Evolutionary conservation across 1,284 basidiomycete genomes (phyloP), one percentile per base, ranked within the genome.

Genomic region (Ustilago loliicola): DNA sequence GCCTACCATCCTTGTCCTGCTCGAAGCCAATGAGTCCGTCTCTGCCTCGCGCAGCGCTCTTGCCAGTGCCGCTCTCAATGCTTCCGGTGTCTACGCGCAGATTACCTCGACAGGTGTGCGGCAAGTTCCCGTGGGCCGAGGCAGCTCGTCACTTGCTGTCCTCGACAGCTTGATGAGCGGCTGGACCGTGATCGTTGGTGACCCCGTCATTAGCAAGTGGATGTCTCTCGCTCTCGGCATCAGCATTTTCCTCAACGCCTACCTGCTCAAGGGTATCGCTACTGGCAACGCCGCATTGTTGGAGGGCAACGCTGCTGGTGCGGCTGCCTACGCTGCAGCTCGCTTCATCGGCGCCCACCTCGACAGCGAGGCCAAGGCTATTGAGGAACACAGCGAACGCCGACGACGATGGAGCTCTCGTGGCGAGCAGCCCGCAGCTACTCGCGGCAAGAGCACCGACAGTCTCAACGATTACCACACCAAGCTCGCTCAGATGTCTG

Each of bases 101-200:
- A 57, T 60, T 21, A 57, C 65, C 1, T 71, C 76, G 17, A 36
- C 64, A 2, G 65, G 67, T 13, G 60, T 60, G 13, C 72, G 69
- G 1, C 62, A 68, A 13, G 61, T 69, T 5, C 59, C 66, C 2
- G 61, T 70, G 21, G 66, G 72, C n/a, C 61, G 72, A 10, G 66
- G 58, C 27, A 71, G 64, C 65, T 77, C 73, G 48, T 78, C 65
- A 53, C 62, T 72, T 27, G 79, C 72, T 61, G 87, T 88, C 45
- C 88, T 97, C 72, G 95, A 97, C 77, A 90, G 91, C 72, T 95
- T 97, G 88, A 94, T 98, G 93, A 91, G 91, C 45, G 90, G 91
- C n/a, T 98, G 96, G 96, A 94, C 94, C 9, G 89, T 89, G n/a
- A 91, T 98, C 74, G 95, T 98, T 61, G 95, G 95, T 34, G 96